A percentile compares a stretch with the other conserved stretches of the same genome.
These are phyloP conservation scores for Tolypocladium inflatum DNA, from an alignment of 2,329 filamentous ascomycete species.

Conservation along the genomic window DNA sequence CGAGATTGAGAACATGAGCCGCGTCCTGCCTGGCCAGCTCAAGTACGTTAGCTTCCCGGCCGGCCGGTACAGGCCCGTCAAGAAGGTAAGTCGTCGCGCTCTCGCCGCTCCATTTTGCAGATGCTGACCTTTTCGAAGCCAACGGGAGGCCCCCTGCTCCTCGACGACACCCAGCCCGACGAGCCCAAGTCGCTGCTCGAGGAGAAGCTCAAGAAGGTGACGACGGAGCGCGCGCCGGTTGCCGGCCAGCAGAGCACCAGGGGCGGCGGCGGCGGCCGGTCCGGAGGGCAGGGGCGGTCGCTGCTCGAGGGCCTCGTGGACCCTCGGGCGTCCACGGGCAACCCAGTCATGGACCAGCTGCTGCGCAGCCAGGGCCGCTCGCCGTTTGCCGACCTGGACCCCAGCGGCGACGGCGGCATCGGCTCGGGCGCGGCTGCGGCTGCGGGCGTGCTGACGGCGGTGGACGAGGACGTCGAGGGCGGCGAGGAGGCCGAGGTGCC, in stretches of 20 bases:
- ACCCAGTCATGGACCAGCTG: constrained; percentile 31
- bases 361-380: constrained; percentile 28
- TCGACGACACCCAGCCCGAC: constrained; percentile 72
- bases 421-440: constrained; percentile 56
- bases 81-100: constrained; percentile 50
- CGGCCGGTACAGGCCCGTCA: constrained; percentile 85
- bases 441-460: constrained; percentile 72
- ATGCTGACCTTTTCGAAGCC: constrained; percentile 44
- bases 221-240: constrained; percentile 51
- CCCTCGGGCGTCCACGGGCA: constrained; percentile 19
- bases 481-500: constrained; percentile 64
- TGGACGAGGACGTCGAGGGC: constrained; percentile 75
- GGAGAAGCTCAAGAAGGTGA: constrained; percentile 81
- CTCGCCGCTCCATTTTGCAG: background rate
- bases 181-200: constrained; percentile 77
- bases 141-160: constrained; percentile 86
- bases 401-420: constrained; percentile 25
- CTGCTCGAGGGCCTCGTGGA: constrained; percentile 26
- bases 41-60: constrained; percentile 92
- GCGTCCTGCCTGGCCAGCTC: constrained; percentile 83
- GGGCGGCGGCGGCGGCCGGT: constrained; percentile 19
- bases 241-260: constrained; percentile 27
- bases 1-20: constrained; percentile 93
- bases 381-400: constrained; percentile 18
- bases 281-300: constrained; percentile 22